phyloP scores from a whole-genome alignment of 441 rosid species.

The Gossypium trilobum region DNA sequence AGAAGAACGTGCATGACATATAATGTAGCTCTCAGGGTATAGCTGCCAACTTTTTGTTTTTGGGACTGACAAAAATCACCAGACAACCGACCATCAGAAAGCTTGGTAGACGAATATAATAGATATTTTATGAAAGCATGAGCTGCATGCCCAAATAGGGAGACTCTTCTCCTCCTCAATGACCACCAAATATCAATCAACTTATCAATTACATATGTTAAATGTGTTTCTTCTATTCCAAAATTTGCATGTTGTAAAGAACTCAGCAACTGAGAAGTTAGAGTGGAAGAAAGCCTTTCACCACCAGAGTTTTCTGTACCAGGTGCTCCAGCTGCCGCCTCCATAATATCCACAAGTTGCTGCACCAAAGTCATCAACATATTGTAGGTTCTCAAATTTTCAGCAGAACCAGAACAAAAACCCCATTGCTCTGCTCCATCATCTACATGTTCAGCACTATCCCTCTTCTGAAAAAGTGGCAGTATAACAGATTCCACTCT shows the following conservation, averaged over 20 bases:
- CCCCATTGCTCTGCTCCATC: constrained; percentile 30
- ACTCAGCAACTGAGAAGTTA: constrained; percentile 57
- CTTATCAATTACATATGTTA: constrained; percentile 42
- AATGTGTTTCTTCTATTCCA: constrained; percentile 37
- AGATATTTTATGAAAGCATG: constrained; percentile 74
- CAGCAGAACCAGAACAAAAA: constrained; percentile 26
- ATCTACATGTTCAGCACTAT: constrained; percentile 14
- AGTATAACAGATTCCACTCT: constrained; percentile 41
- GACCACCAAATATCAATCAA: constrained; percentile 81
- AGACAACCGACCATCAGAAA: constrained; percentile 38
- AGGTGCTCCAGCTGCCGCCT: constrained; percentile 67
- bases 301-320: constrained; percentile 55
- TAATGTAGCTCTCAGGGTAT: constrained; percentile 73
- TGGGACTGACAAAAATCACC: constrained; percentile 48
- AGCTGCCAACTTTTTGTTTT: constrained; percentile 54
- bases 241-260: constrained; percentile 34
- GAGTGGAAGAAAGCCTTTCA: constrained; percentile 51
- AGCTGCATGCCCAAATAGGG: constrained; percentile 85
- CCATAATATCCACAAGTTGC: constrained; percentile 57
- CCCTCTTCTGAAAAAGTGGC: constrained; percentile 36
- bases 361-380: constrained; percentile 37
- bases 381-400: constrained; percentile 31
- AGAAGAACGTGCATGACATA: constrained; percentile 76
- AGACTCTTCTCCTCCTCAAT: constrained; percentile 77
- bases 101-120: constrained; percentile 52